These are phyloP conservation scores for Xanthoconium separans DNA, from an alignment of 1,284 basidiomycete species.

Conservation along the genomic window DNA sequence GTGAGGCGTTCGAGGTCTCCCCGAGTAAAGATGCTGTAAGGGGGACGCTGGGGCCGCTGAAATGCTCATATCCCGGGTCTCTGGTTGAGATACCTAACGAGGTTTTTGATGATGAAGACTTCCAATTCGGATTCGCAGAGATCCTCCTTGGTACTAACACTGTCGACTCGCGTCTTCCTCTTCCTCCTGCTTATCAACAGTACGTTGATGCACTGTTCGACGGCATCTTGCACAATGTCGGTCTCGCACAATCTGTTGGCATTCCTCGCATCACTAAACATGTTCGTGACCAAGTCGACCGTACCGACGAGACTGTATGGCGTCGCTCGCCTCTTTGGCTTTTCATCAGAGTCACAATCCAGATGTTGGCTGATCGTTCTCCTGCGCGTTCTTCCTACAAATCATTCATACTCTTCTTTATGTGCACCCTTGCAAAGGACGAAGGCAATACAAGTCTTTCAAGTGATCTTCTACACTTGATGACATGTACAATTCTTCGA, in stretches of 20 bases:
- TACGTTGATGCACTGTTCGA: not conserved
- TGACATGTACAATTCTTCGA: constrained; percentile 30
- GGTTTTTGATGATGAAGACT: not conserved
- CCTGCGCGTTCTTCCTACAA: not conserved
- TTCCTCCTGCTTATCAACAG: not conserved
- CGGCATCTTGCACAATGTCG: not conserved
- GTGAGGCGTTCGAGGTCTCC: not conserved
- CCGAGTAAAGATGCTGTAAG: not conserved
- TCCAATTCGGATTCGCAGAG: not conserved
- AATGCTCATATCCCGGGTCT: not conserved
- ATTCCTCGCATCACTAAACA: not conserved
- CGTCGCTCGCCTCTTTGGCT: not conserved
- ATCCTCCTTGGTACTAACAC: not conserved
- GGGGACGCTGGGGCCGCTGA: not conserved
- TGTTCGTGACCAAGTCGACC: not conserved
- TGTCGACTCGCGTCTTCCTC: not conserved
- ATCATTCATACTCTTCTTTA: not conserved
- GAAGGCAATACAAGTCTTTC: constrained; percentile 18
- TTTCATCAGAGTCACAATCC: not conserved
- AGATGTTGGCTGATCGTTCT: not conserved
- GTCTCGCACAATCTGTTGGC: not conserved
- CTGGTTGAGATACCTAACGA: not conserved
- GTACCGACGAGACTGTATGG: not conserved
- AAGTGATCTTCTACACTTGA: constrained; percentile 31
- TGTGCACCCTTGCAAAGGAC: not conserved